phyloP scores from a whole-genome alignment of 2,329 filamentous ascomycete genomes.

The Arthrobotrys conoides region DNA sequence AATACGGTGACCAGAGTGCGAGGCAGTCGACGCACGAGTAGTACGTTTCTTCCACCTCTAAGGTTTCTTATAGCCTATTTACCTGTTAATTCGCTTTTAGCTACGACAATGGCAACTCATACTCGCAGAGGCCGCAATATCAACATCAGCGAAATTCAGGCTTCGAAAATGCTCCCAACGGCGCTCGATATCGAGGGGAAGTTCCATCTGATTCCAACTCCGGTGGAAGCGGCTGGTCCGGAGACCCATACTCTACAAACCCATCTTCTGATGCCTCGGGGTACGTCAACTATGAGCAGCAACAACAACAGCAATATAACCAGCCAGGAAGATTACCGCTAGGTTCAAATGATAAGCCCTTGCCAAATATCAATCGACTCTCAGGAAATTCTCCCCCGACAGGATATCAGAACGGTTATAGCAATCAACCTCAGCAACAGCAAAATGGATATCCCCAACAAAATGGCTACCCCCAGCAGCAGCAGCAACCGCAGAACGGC shows the following conservation, averaged over 20 bases:
- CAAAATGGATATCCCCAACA: conserved; percentile 40
- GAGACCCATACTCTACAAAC: conserved; percentile 57
- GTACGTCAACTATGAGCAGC: conserved; percentile 43
- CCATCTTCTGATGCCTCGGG: conserved; percentile 55
- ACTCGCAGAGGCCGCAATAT: conserved; percentile 46
- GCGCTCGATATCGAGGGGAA: conserved; percentile 41
- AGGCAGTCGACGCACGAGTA: conserved; percentile 50
- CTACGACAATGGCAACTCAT: conserved; percentile 37
- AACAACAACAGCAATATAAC: conserved; percentile 42
- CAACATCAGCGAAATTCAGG: conserved; percentile 36
- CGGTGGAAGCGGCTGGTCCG: conserved; percentile 53
- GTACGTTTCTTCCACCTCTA: conserved; percentile 17
- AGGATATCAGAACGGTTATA: conserved; percentile 50
- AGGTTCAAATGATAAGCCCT: conserved; percentile 49
- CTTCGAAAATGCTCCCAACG: conserved; percentile 26
- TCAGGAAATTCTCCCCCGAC: conserved; percentile 27
- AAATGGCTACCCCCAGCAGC: conserved; percentile 21
- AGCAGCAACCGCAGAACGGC: conserved; percentile 14
- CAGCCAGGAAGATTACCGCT: conserved; percentile 47
- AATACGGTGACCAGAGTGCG: conserved; percentile 57
- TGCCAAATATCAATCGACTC: conserved; percentile 46
- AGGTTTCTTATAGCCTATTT: not conserved
- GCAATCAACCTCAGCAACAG: conserved; percentile 39
- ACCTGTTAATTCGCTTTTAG: conserved; percentile 10
- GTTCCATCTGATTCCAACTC: conserved; percentile 47